A percentile compares a stretch with the other conserved stretches of the same genome.
These are phyloP conservation scores for Solanum pennellii DNA, from an alignment of 257 asterid species.

Conservation along the genomic window DNA sequence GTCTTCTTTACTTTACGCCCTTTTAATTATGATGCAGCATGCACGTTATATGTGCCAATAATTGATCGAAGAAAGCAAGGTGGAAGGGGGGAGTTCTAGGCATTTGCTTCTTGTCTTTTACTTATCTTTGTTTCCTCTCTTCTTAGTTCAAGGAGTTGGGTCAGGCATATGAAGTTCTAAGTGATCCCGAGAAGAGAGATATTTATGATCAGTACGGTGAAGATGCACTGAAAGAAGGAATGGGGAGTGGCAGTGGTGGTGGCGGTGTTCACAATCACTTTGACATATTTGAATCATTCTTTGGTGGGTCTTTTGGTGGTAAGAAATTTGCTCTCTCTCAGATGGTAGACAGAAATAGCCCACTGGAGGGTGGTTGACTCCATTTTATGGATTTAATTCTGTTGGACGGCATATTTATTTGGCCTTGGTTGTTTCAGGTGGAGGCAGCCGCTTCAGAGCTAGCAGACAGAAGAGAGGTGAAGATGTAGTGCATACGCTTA, in stretches of 20 bases:
- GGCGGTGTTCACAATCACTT: constrained; percentile 29
- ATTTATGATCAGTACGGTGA: constrained; percentile 43
- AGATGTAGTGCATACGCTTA: constrained; percentile 32
- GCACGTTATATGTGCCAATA: background rate
- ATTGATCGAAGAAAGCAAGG: background rate
- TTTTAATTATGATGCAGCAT: background rate
- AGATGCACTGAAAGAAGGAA: constrained; percentile 48
- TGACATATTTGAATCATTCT: constrained; percentile 40
- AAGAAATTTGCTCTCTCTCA: background rate
- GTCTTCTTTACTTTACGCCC: background rate
- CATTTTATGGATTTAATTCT: background rate
- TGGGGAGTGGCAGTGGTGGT: constrained; percentile 26
- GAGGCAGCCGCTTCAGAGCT: constrained; percentile 13
- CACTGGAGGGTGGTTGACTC: background rate
- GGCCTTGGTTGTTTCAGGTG: constrained; percentile 3
- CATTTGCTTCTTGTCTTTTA: background rate
- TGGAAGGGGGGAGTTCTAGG: background rate
- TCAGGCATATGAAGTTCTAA: constrained; percentile 47
- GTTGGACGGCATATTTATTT: background rate
- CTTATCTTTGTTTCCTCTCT: background rate
- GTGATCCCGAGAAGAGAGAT: constrained; percentile 39
- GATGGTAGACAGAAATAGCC: background rate
- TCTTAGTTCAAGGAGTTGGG: constrained; percentile 46
- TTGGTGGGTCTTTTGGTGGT: constrained; percentile 13
- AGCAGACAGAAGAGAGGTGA: constrained; percentile 28